Evolutionary conservation across 2,329 filamentous ascomycete species (phyloP), one percentile per base, ranked within the genome.

Genomic region (Akanthomyces uredinophilus): DNA sequence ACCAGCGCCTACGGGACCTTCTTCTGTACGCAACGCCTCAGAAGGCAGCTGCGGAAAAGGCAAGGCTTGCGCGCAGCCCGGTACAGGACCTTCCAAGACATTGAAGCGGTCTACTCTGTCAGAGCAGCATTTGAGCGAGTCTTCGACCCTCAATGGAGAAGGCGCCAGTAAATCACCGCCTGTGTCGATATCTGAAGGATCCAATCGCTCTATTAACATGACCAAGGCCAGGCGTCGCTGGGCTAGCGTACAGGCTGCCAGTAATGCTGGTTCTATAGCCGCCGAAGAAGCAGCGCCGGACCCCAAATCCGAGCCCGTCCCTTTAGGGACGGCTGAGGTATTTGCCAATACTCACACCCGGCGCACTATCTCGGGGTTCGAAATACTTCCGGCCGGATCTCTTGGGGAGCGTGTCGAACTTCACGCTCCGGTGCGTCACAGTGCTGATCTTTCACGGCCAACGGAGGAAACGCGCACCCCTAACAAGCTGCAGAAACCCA

Each of bases 51-150:
- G n/a, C 13, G 53, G 20, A 69, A 70, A 57, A 66, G 66, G 37
- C 68, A 72, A 49, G 65, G 61, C 16, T 67, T 62, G 44, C 13
- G 39, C 50, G 10, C 41, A 54, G 18, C 20, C 24, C 6, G 46
- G 37, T 6, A 6, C 24, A 35, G 46, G n/a, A 10, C 22, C 35
- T 11, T 20, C 35, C 5, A 62, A 29, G 8, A 22, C 14, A 10
- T 20, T 41, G 16, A 62, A 52, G 46, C 39, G 37, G n/a, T 62
- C 53, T 39, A 29, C 50, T 20, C 18, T 61, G 32, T 61, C 51
- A 43, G 59, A 54, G 27, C 59, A 55, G 43, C 59, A 46, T 8
- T 44, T 54, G 4, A 61, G 39, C 22, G 59, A 61, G 4, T 49
- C 50, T 27, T 49, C 50, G 16, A 54, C 51, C 35, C 29, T 47